Percentiles rank a stretch among this genome's conserved stretches.
These are phyloP conservation scores for Spiraea crenata DNA, from an alignment of 331 rosid genomes.

Conservation along the genomic window DNA sequence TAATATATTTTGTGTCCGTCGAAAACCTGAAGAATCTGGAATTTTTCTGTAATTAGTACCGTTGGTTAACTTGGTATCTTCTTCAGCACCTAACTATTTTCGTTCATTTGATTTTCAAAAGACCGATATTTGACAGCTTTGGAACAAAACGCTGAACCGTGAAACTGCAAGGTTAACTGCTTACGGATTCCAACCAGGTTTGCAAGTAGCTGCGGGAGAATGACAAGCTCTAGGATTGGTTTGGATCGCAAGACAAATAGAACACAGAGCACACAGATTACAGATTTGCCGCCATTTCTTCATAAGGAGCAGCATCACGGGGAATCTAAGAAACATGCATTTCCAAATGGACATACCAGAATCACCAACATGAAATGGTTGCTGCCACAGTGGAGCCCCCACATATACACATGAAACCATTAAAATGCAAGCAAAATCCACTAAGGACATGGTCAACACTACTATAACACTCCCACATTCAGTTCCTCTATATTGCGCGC, in stretches of 20 bases:
- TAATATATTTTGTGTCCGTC: too few relatives aligned
- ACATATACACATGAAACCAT: conserved; percentile 37
- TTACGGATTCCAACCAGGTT: background rate
- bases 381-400: conserved; percentile 28
- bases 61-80: too few relatives aligned
- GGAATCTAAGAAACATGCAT: conserved; percentile 10
- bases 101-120: too few relatives aligned
- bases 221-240: too few relatives aligned
- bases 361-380: conserved; percentile 34
- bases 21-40: too few relatives aligned
- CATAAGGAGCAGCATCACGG: background rate
- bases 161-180: background rate
- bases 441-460: conserved; percentile 33
- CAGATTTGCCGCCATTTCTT: background rate
- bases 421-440: conserved; percentile 42
- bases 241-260: too few relatives aligned
- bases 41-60: too few relatives aligned
- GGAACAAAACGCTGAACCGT: too few relatives aligned
- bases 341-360: conserved; percentile 14
- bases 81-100: too few relatives aligned
- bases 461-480: conserved; percentile 28
- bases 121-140: too few relatives aligned
- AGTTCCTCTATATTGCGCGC: conserved; percentile 25
- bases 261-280: background rate
- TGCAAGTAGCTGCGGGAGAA: too few relatives aligned